Evolutionary conservation across 139 green algal genomes (phyloP), one percentile per base, ranked within the genome.

Genomic region (Coelastrella sp.): DNA sequence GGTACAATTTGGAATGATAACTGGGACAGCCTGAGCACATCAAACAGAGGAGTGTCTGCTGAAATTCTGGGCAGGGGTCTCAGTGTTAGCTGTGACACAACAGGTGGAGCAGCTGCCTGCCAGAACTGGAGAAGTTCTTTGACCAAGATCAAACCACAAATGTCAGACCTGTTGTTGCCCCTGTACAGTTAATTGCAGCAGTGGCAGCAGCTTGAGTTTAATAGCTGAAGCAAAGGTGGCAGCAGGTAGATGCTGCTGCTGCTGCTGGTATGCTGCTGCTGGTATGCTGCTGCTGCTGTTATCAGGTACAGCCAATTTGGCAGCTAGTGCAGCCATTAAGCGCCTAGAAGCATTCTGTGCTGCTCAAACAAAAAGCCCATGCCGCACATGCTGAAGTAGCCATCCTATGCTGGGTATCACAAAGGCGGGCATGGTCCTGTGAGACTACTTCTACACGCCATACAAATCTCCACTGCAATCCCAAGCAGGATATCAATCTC

Each of bases 21-120:
- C 89, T 96, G 84, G 88, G 97, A 97, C 13, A 97, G 87, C 63
- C 86, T 86, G 57, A 97, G 83, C 77, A 96, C 88, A 86, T 97
- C 94, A 84, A 95, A 96, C 87, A 97, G 89, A 0, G 88, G 84
- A 2, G 67, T 63, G 74, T 83, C 66, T 34, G 69, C 79, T 2
- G 85, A 84, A 8, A 89, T 38, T n/a, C 51, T 60, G 23, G 80
- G 84, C 43, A 89, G 21, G 43, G 8, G 40, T 13, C 85, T 45
- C 62, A 91, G 30, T 4, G 30, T 27, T 17, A 81, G 57, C 40
- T 81, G 34, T 8, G n/a, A 13, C 38, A 85, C 68, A n/a, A 23
- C 27, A 21, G 59, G 79, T 11, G 23, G n/a, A 93, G 75, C n/a
- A n/a, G 40, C 25, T 8, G 48, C 6, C 6, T 69, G 37, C 69